These are phyloP conservation scores for Neonothopanus nambi DNA, from an alignment of 1,284 basidiomycete species.

Conservation along the genomic window DNA sequence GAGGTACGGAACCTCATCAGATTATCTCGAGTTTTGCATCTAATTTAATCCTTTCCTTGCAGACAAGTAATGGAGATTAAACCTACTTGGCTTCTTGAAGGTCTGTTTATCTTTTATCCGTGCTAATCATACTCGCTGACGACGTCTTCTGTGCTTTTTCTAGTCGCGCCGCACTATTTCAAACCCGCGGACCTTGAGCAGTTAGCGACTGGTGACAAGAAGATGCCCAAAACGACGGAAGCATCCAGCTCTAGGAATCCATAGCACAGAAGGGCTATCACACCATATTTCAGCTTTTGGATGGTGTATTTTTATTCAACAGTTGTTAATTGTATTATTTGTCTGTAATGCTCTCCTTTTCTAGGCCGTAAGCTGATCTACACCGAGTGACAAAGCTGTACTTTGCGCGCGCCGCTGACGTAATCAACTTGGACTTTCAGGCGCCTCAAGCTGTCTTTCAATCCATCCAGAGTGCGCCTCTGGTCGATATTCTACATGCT, in stretches of 20 bases:
- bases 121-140: constrained; percentile 3
- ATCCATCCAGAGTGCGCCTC: too few relatives aligned
- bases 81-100: constrained; percentile 90
- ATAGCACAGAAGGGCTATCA: background rate
- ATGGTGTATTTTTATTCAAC: too few relatives aligned
- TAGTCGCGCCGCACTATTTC: constrained; percentile 94
- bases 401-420: too few relatives aligned
- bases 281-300: too few relatives aligned
- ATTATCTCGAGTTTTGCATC: background rate
- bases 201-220: constrained; percentile 79
- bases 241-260: constrained; percentile 22
- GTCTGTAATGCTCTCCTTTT: too few relatives aligned
- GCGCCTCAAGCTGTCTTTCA: too few relatives aligned
- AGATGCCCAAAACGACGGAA: constrained; percentile 79
- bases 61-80: constrained; percentile 98
- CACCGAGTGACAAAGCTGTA: too few relatives aligned
- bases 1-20: constrained; percentile 42
- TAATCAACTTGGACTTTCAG: too few relatives aligned
- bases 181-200: constrained; percentile 87
- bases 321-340: too few relatives aligned
- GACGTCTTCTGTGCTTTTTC: constrained; percentile 12
- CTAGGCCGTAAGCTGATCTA: too few relatives aligned
- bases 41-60: constrained; percentile 21
- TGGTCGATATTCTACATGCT: too few relatives aligned
- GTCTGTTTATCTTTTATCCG: constrained; percentile 40